A percentile compares a stretch with the other conserved stretches of the same genome.
These are phyloP conservation scores for Lecanicillium sp. DNA, from an alignment of 2,329 filamentous ascomycete species.

Conservation along the genomic window DNA sequence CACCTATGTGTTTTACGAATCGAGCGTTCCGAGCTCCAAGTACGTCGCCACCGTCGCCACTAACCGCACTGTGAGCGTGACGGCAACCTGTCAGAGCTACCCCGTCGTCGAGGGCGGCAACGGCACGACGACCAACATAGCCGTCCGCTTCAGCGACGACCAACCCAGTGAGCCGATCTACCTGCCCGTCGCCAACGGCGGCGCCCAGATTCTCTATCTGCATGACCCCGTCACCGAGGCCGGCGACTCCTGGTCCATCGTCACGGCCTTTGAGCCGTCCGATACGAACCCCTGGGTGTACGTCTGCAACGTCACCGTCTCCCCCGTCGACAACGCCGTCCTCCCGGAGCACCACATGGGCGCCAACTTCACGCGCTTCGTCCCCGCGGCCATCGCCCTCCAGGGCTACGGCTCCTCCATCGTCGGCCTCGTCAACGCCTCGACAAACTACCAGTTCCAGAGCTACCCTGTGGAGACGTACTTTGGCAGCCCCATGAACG, in stretches of 20 bases:
- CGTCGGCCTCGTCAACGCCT: constrained; percentile 19
- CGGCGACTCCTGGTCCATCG: constrained; percentile 22
- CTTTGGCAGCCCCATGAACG: constrained; percentile 30
- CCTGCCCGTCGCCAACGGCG: constrained; percentile 24
- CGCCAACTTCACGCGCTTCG: constrained; percentile 27
- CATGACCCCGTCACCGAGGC: constrained; percentile 23
- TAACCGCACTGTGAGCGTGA: constrained; percentile 26
- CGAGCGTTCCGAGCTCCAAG: constrained; percentile 6
- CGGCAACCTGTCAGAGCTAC: constrained; percentile 25
- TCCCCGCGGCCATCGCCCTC: constrained; percentile 34
- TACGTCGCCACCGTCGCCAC: constrained; percentile 25
- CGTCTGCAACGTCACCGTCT: constrained; percentile 32
- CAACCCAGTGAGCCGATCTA: constrained; percentile 15
- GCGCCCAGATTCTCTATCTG: constrained; percentile 32
- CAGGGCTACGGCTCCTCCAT: constrained; percentile 30
- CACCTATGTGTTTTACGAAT: constrained; percentile 4
- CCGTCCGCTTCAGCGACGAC: constrained; percentile 21
- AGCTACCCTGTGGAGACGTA: constrained; percentile 36
- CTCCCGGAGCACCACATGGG: constrained; percentile 31
- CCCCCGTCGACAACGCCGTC: constrained; percentile 27
- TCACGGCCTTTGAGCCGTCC: constrained; percentile 35
- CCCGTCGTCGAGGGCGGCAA: constrained; percentile 27
- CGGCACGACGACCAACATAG: constrained; percentile 23
- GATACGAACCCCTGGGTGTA: constrained; percentile 34
- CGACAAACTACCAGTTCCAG: constrained; percentile 27